Percentiles rank a stretch among this genome's conserved stretches.
These are phyloP conservation scores for Nothophytophthora sp. DNA, from an alignment of 352 stramenopile species.

Conservation along the genomic window DNA sequence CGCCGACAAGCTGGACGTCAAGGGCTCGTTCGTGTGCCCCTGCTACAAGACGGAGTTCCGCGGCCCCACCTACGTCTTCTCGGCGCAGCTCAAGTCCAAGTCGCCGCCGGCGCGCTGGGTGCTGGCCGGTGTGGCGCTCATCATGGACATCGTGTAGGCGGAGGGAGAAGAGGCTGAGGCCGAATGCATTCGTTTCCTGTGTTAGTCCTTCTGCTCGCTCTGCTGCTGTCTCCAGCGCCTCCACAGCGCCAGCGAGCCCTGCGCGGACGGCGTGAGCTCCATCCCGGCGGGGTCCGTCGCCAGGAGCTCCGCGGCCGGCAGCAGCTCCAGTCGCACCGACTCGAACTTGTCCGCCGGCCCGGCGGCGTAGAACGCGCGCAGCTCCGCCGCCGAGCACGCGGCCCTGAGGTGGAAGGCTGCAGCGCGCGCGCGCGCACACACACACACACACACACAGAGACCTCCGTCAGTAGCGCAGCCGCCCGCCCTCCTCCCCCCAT, in stretches of 20 bases:
- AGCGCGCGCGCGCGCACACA: not conserved
- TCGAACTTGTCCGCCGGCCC: conserved; percentile 61
- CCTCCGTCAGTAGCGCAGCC: not conserved
- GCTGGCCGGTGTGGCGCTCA: conserved; percentile 95
- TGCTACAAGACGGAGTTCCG: conserved; percentile 97
- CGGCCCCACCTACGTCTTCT: conserved; percentile 97
- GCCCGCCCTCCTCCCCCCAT: not conserved
- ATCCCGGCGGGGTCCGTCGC: conserved; percentile 13
- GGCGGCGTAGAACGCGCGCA: conserved; percentile 40
- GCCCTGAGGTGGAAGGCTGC: conserved; percentile 67
- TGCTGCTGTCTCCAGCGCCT: conserved; percentile 18
- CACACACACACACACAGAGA: conserved; percentile 1
- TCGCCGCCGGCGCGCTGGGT: conserved; percentile 93
- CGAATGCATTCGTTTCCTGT: conserved; percentile 8
- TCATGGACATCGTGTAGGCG: conserved; percentile 92
- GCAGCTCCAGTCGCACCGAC: conserved; percentile 52
- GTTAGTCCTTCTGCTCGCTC: conserved; percentile 1
- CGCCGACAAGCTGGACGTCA: conserved; percentile 94
- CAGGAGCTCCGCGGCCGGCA: conserved; percentile 40
- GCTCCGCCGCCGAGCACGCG: conserved; percentile 27
- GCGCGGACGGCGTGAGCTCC: conserved; percentile 47
- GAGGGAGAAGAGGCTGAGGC: not conserved
- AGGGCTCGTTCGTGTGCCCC: conserved; percentile 95
- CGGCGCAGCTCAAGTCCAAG: conserved; percentile 97
- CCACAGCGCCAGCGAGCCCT: conserved; percentile 46